phyloP scores from a whole-genome alignment of 2,329 filamentous ascomycete genomes.

The Bipolaris zeicola region DNA sequence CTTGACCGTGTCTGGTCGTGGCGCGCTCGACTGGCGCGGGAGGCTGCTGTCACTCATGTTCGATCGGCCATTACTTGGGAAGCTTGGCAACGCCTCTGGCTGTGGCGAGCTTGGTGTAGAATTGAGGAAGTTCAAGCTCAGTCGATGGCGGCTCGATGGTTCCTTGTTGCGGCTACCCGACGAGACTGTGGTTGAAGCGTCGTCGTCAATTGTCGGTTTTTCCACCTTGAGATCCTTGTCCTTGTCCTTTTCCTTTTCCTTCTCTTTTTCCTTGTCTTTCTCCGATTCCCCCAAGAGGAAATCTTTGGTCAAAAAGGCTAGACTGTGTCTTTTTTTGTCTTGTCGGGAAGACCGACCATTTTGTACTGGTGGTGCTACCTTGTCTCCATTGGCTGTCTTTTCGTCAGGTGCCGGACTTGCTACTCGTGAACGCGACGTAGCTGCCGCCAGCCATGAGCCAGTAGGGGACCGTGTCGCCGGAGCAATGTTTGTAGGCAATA shows the following conservation, averaged over 20 bases:
- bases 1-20: slow-evolving; percentile 38
- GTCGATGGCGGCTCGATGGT: slow-evolving; percentile 28
- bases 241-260: slow-evolving; percentile 2
- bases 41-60: slow-evolving; percentile 31
- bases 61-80: slow-evolving; percentile 21
- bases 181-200: slow-evolving; percentile 29
- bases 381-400: slow-evolving; percentile 33
- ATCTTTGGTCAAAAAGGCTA: slow-evolving; percentile 48
- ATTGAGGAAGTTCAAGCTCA: slow-evolving; percentile 39
- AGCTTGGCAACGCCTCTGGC: slow-evolving; percentile 37
- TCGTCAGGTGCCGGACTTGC: slow-evolving; percentile 33
- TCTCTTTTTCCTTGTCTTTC: not conserved
- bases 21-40: slow-evolving; percentile 18
- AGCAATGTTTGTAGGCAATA: slow-evolving; percentile 45
- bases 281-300: slow-evolving; percentile 32
- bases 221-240: slow-evolving; percentile 22
- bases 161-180: slow-evolving; percentile 45
- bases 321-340: slow-evolving; percentile 49
- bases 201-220: slow-evolving; percentile 27
- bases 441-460: slow-evolving; percentile 40
- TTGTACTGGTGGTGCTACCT: slow-evolving; percentile 26
- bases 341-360: slow-evolving; percentile 38
- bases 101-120: slow-evolving; percentile 32
- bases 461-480: slow-evolving; percentile 41
- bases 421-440: slow-evolving; percentile 35